A percentile compares a stretch with the other conserved stretches of the same genome.
These are phyloP conservation scores for Misopates orontium DNA, from an alignment of 257 asterid species.

Conservation along the genomic window DNA sequence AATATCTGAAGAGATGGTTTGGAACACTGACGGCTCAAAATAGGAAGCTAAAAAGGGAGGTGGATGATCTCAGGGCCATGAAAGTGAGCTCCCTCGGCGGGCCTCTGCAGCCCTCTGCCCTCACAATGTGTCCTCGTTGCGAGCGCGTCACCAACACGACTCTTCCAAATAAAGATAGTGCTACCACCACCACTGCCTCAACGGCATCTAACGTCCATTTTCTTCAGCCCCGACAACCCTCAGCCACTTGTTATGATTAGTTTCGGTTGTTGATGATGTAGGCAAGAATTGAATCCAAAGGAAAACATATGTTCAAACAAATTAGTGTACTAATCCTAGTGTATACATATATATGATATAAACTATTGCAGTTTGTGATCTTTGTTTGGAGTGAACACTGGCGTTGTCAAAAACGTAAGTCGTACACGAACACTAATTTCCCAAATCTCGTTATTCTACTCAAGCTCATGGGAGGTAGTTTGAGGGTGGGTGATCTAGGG, in stretches of 20 bases:
- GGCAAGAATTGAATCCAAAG: too few species aligned
- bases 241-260: background rate
- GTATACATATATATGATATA: too few species aligned
- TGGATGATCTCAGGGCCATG: conserved; percentile 60
- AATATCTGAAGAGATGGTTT: conserved; percentile 71
- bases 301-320: too few species aligned
- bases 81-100: conserved; percentile 38
- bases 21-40: conserved; percentile 70
- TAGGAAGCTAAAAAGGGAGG: conserved; percentile 56
- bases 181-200: conserved; percentile 12
- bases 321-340: too few species aligned
- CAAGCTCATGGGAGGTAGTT: too few species aligned
- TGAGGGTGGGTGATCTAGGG: too few species aligned
- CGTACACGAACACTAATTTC: too few species aligned
- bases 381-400: too few species aligned
- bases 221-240: background rate
- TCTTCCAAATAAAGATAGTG: background rate
- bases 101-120: conserved; percentile 35
- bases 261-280: too few species aligned
- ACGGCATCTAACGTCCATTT: conserved; percentile 1
- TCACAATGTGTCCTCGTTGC: conserved; percentile 83
- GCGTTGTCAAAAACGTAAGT: too few species aligned
- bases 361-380: too few species aligned
- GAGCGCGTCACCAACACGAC: conserved; percentile 49
- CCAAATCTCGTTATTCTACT: too few species aligned